phyloP scores from a whole-genome alignment of 169 alveolate genomes.

The Babesia bovis region DNA sequence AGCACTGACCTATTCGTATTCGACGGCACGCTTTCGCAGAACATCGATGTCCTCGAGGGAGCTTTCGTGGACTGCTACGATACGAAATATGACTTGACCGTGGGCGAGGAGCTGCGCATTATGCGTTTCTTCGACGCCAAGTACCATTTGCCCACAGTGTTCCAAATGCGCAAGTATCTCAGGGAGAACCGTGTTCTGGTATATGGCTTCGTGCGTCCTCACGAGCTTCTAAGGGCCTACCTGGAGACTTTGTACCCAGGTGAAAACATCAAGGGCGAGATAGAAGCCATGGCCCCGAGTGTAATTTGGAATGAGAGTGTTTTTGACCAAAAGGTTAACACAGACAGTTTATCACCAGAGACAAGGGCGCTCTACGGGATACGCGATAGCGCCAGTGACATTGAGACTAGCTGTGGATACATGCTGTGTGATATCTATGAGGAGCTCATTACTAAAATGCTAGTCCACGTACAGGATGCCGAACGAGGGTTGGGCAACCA shows the following conservation, averaged over 20 bases:
- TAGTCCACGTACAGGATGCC: conserved; percentile 67
- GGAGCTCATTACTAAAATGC: conserved; percentile 58
- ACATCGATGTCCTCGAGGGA: conserved; percentile 30
- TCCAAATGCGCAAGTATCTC: conserved; percentile 54
- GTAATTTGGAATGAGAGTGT: conserved; percentile 60
- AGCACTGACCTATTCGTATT: conserved; percentile 47
- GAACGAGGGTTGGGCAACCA: conserved; percentile 29
- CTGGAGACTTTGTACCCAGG: conserved; percentile 28
- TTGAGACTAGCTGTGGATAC: conserved; percentile 20
- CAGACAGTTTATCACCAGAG: conserved; percentile 16
- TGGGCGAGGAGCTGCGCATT: conserved; percentile 46
- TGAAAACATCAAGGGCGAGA: conserved; percentile 38
- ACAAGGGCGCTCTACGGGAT: conserved; percentile 27
- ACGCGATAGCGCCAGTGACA: neutral
- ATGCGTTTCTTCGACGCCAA: conserved; percentile 52
- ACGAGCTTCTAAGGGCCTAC: conserved; percentile 59
- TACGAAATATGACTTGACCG: conserved; percentile 51
- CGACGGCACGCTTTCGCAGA: conserved; percentile 46
- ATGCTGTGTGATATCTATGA: conserved; percentile 53
- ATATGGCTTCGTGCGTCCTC: conserved; percentile 58
- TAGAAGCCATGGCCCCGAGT: conserved; percentile 25
- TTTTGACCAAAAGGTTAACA: conserved; percentile 28
- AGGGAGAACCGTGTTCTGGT: conserved; percentile 46
- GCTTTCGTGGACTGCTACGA: conserved; percentile 31
- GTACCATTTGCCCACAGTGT: conserved; percentile 55